A percentile compares a stretch with the other conserved stretches of the same genome.
Conservation (phyloP, 495 filamentous ascomycete genomes). For the Evernia prunastri region DNA sequence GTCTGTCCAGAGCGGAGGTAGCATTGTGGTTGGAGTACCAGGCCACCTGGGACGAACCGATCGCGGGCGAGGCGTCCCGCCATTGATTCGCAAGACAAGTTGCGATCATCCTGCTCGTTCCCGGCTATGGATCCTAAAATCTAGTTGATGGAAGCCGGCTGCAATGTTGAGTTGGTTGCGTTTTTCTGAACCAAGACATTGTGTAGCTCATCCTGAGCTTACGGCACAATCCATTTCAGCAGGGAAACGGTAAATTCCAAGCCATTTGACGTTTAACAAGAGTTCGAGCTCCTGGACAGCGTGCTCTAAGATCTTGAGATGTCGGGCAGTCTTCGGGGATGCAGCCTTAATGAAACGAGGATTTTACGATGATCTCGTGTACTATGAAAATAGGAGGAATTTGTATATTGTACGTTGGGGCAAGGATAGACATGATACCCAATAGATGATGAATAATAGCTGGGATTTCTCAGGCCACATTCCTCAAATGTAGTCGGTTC, state of each 20-base stretch:
- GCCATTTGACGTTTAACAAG: not conserved
- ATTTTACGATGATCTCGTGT: not conserved
- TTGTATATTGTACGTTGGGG: not conserved
- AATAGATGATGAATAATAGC: not conserved
- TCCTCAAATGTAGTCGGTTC: not conserved
- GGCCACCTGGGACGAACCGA: not conserved
- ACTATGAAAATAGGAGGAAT: not conserved
- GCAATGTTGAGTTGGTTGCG: not conserved
- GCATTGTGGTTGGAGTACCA: not conserved
- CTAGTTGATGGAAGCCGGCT: not conserved
- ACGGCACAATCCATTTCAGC: not conserved
- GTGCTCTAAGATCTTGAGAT: not conserved
- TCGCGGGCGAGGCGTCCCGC: not conserved
- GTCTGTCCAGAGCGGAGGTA: not conserved
- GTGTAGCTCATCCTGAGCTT: not conserved
- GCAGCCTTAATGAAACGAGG: not conserved
- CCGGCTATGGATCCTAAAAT: not conserved
- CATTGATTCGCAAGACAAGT: not conserved
- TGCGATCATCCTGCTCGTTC: not conserved
- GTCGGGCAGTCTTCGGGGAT: not conserved
- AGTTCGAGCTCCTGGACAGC: not conserved
- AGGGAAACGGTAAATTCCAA: not conserved
- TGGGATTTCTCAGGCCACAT: not conserved
- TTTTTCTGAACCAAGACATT: not conserved
- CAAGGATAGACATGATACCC: not conserved